A percentile compares a stretch with the other conserved stretches of the same genome.
Conservation (phyloP, 345 rosid genomes). For the Theobroma cacao region DNA sequence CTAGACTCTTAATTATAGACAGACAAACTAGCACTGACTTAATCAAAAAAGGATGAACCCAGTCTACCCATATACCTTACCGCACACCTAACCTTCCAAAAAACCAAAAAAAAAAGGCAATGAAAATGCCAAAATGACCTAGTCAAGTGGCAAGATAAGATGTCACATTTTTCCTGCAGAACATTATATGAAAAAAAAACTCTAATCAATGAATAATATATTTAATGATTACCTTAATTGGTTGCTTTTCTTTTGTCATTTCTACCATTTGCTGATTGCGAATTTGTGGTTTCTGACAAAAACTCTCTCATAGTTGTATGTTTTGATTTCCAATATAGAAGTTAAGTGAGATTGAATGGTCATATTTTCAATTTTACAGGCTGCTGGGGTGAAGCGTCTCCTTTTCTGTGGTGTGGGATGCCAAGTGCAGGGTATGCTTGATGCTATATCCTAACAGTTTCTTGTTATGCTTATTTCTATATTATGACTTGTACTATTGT, state of each 20-base stretch:
- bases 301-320: background rate
- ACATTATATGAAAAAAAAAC: background rate
- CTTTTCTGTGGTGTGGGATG: constrained; percentile 98
- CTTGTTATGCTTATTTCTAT: constrained; percentile 26
- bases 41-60: background rate
- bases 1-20: background rate
- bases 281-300: background rate
- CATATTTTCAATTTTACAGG: constrained; percentile 37
- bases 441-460: constrained; percentile 11
- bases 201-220: background rate
- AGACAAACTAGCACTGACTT: background rate
- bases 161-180: background rate
- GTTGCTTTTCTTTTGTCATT: background rate
- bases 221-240: background rate
- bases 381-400: constrained; percentile 92
- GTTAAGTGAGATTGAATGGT: background rate
- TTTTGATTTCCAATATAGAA: constrained; percentile 8
- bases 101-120: background rate
- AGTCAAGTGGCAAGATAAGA: constrained; percentile 3
- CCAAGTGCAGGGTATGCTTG: constrained; percentile 83
- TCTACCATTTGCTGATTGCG: background rate
- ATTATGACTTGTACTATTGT: constrained; percentile 58
- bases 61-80: background rate
- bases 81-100: background rate
- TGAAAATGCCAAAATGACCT: background rate